Conservation (phyloP, 768 basidiomycete species). For the Amyloporia xantha region DNA sequence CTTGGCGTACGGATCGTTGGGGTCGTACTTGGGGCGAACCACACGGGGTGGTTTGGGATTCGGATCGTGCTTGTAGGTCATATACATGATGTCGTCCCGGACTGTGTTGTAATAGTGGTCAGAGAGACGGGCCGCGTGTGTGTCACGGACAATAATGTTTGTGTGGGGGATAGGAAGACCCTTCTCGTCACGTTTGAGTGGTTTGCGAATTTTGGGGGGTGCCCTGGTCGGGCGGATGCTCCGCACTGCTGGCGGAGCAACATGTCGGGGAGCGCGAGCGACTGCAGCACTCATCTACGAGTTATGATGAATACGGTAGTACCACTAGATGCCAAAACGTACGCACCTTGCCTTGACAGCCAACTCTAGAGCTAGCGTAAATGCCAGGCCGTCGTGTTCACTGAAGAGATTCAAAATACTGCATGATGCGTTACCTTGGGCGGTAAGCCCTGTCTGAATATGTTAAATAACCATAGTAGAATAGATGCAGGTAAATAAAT, state of each 20-base stretch:
- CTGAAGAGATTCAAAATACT: no score
- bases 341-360: no score
- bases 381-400: no score
- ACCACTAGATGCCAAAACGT: no score
- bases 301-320: background rate
- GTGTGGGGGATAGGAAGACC: conserved; percentile 73
- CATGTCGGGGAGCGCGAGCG: conserved; percentile 5
- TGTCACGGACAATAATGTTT: conserved; percentile 59
- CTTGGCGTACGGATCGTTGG: conserved; percentile 75
- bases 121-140: conserved; percentile 62
- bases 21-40: conserved; percentile 67
- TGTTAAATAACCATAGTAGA: no score
- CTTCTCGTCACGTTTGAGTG: conserved; percentile 41
- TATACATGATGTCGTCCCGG: conserved; percentile 87
- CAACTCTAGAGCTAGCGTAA: no score
- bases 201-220: conserved; percentile 16
- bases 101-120: conserved; percentile 84
- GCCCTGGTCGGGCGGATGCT: conserved; percentile 15
- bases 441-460: no score
- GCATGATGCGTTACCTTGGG: no score
- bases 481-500: no score
- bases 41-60: conserved; percentile 46
- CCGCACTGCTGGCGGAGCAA: conserved; percentile 12
- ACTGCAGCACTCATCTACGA: conserved; percentile 16
- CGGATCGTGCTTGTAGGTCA: conserved; percentile 79